A percentile compares a stretch with the other conserved stretches of the same genome.
phyloP scores from a whole-genome alignment of 192 early-diverging fungal species.

The Glomus cerebriforme region DNA sequence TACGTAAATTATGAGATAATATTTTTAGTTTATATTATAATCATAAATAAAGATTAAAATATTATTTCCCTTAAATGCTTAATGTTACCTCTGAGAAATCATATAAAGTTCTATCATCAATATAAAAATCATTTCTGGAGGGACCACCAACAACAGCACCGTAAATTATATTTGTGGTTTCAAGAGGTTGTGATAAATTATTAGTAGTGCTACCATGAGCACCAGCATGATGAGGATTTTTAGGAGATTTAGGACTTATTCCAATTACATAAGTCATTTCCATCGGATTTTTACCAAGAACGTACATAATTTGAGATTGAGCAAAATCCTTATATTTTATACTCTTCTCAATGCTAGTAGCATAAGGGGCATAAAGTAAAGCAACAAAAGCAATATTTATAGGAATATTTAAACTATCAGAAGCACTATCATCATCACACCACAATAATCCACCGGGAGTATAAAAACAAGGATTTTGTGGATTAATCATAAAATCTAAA shows the following conservation, averaged over 20 bases:
- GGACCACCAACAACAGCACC: conserved; percentile 63
- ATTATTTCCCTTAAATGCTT: too few relatives aligned
- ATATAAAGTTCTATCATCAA: conserved; percentile 48
- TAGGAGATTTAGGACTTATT: conserved; percentile 27
- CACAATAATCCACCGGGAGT: conserved; percentile 51
- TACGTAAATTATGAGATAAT: background rate
- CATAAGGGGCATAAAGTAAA: conserved; percentile 28
- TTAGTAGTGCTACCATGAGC: conserved; percentile 52
- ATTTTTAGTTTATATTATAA: background rate
- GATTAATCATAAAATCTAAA: conserved; percentile 42
- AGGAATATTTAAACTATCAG: conserved; percentile 34
- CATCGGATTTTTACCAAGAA: background rate
- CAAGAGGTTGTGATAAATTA: conserved; percentile 40
- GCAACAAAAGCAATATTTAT: conserved; percentile 41
- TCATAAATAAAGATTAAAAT: too few relatives aligned
- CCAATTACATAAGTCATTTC: background rate
- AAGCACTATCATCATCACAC: conserved; percentile 36
- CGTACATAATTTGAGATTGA: background rate
- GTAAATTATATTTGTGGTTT: conserved; percentile 46
- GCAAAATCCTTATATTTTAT: background rate
- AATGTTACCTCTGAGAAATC: conserved; percentile 55
- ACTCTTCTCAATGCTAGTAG: conserved; percentile 6
- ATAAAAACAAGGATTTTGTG: conserved; percentile 31
- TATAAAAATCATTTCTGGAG: conserved; percentile 48
- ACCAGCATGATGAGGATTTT: conserved; percentile 58